These are phyloP conservation scores for Apophysomyces elegans DNA, from an alignment of 371 early-diverging fungal species.

Conservation along the genomic window DNA sequence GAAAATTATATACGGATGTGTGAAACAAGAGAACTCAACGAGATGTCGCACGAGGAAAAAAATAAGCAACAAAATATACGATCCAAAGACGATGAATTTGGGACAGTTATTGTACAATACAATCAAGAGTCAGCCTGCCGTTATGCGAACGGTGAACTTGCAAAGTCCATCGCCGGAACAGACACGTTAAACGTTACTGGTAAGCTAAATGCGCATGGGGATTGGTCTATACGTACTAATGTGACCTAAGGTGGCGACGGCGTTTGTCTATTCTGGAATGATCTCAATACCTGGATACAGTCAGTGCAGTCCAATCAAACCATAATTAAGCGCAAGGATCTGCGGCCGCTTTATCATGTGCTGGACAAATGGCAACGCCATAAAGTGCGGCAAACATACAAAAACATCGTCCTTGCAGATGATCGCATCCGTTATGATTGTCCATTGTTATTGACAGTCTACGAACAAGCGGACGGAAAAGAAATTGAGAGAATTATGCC, in stretches of 20 bases:
- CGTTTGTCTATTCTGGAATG: neutral
- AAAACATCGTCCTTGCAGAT: neutral
- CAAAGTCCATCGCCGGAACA: no score
- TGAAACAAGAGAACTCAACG: accelerated
- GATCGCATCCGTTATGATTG: neutral
- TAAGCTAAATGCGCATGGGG: no score
- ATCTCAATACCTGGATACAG: neutral
- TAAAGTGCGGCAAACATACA: neutral
- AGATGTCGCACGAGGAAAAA: no score
- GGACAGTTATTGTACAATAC: no score
- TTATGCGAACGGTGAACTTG: no score
- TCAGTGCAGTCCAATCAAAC: neutral
- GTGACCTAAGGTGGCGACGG: neutral
- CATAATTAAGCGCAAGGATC: neutral
- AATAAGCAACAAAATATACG: no score
- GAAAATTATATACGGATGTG: no score
- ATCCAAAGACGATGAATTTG: no score
- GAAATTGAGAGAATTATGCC: accelerated
- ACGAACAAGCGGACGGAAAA: no score
- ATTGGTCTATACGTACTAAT: no score
- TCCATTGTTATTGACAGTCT: neutral
- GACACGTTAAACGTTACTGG: no score
- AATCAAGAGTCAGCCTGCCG: no score
- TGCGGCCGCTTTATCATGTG: neutral
- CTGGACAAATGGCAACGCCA: neutral